phyloP scores from a whole-genome alignment of 768 basidiomycete species.

The Termitomyces eurrhizus region DNA sequence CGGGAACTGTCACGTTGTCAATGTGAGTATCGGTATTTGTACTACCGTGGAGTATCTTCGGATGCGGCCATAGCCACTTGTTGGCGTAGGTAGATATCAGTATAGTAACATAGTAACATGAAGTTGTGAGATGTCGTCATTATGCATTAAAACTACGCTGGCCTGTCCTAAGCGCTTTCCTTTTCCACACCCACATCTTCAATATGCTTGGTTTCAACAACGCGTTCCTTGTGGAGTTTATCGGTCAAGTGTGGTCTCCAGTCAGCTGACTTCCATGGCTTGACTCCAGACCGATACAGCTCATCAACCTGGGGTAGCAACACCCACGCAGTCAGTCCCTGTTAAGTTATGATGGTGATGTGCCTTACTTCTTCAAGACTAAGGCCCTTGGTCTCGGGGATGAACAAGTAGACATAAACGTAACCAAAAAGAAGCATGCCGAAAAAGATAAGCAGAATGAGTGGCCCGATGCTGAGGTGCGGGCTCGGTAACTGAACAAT shows the following conservation, averaged over 20 bases:
- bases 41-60: too few species aligned
- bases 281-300: slow-evolving; percentile 62
- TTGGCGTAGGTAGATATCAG: too few species aligned
- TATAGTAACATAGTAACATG: background rate
- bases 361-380: slow-evolving; percentile 60
- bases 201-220: slow-evolving; percentile 3
- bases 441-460: slow-evolving; percentile 75
- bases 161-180: slow-evolving; percentile 4
- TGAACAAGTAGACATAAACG: slow-evolving; percentile 68
- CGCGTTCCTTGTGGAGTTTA: slow-evolving; percentile 31
- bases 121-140: slow-evolving; percentile 5
- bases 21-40: slow-evolving; percentile 10
- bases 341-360: background rate
- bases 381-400: slow-evolving; percentile 81
- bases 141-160: background rate
- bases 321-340: background rate
- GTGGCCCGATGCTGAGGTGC: slow-evolving; percentile 54
- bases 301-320: slow-evolving; percentile 54
- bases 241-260: slow-evolving; percentile 56
- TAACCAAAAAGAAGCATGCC: slow-evolving; percentile 68
- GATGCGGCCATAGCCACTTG: too few species aligned
- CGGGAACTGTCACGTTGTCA: slow-evolving; percentile 30
- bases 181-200: slow-evolving; percentile 17
- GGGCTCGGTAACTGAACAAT: background rate
- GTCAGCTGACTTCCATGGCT: slow-evolving; percentile 58